Base-by-base conservation (phyloP, 2,329 filamentous ascomycete species). In the Conoideocrella luteorostrata region DNA sequence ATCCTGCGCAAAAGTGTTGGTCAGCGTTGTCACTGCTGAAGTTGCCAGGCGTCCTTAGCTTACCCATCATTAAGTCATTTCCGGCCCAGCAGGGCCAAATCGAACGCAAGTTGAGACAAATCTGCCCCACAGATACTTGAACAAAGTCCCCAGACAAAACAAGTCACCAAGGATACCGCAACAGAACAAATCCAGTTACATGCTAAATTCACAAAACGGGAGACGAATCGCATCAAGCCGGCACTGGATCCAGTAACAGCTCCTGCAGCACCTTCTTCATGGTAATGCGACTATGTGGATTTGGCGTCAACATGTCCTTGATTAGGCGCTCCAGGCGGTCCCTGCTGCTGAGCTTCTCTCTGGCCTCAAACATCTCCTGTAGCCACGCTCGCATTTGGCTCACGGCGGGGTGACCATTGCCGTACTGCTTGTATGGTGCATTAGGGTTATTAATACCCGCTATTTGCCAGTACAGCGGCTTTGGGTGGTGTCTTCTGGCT, bases 381-480 rank as follows among this genome's bases (percentile, higher is more conserved):
- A 80, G 64, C 77, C 77, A 80, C 44, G 68, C 64, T 44, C 72
- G 69, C 77, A 80, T 80, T 56, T 77, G 72, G 11, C 60, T 50
- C 3, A 68, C 66, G 4, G 76, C 75, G 5, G 60, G 56, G 41
- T 61, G 59, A 12, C 64, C 63, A 40, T 65, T 66, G 44, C 62
- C 62, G 39, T 58, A 57, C 43, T 63, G 61, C 48, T 60, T 61
- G 45, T 61, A 38, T 2, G 57, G 52, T 4, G 51, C 26, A 46
- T 43, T 55, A 46, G 54, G 62, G 44, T 63, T 68, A 57, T 80
- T 75, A 32, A 80, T 62, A 30, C 77, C 74, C 1, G 74, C 73
- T 48, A 80, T 80, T 54, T 70, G 64, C 76, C 77, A 80, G 59
- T 78, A 77, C 17, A 80, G 60, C 22, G 72, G 71, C 44, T 66